Percentiles rank a stretch among this genome's conserved stretches.
These are phyloP conservation scores for Aspergillus nanangensis DNA, from an alignment of 495 filamentous ascomycete genomes.

Conservation along the genomic window DNA sequence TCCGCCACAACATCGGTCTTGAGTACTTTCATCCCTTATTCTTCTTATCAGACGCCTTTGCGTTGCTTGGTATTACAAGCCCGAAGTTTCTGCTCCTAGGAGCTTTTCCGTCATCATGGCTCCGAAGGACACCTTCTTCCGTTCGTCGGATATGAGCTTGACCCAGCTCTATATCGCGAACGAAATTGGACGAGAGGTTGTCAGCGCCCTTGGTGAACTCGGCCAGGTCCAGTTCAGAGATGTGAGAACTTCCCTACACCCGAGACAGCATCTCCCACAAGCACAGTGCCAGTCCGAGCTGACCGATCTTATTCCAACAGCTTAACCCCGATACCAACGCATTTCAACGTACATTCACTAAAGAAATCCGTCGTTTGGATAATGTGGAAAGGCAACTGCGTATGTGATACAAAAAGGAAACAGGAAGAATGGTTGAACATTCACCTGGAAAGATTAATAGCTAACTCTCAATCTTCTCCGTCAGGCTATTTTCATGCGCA, in stretches of 20 bases:
- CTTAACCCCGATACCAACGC: slow-evolving; percentile 88
- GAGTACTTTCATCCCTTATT: too few species aligned
- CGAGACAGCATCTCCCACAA: background rate
- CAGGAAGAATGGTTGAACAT: too few species aligned
- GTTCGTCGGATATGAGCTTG: slow-evolving; percentile 99
- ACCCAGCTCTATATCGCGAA: slow-evolving; percentile 98
- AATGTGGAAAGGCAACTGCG: slow-evolving; percentile 97
- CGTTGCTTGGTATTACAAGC: slow-evolving; percentile 15
- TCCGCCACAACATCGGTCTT: too few species aligned
- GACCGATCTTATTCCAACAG: slow-evolving; percentile 39
- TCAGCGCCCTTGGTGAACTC: slow-evolving; percentile 92
- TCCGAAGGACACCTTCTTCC: slow-evolving; percentile 89
- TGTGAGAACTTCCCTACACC: slow-evolving; percentile 51
- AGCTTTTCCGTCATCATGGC: slow-evolving; percentile 39
- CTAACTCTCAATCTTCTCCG: background rate
- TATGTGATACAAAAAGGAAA: slow-evolving; percentile 48
- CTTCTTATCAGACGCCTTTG: too few species aligned
- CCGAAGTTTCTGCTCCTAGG: slow-evolving; percentile 23
- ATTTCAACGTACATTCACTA: slow-evolving; percentile 95
- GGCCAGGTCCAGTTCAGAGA: slow-evolving; percentile 95
- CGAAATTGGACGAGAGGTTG: slow-evolving; percentile 96
- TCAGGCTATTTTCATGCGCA: slow-evolving; percentile 84
- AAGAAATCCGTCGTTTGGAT: slow-evolving; percentile 93
- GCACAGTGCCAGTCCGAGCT: slow-evolving; percentile 2
- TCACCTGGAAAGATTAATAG: too few species aligned